phyloP scores from a whole-genome alignment of 352 stramenopile species.

The Globisporangium canariense region DNA sequence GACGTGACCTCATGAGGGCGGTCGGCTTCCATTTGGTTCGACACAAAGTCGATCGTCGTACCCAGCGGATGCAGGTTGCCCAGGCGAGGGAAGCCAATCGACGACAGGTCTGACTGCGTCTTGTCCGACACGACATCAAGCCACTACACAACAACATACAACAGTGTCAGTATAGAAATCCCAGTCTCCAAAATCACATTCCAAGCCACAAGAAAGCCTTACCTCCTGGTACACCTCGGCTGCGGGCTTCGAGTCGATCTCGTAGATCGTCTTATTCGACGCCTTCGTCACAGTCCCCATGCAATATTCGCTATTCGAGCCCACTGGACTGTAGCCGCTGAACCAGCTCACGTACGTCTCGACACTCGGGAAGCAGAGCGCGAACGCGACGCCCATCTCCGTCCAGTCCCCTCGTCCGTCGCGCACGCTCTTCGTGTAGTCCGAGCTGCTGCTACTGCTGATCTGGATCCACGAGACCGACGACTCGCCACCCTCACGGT shows the following conservation, averaged over 20 bases:
- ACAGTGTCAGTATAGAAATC: background rate
- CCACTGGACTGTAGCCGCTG: slow-evolving; percentile 79
- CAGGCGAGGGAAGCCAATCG: slow-evolving; percentile 76
- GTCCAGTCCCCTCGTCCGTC: slow-evolving; percentile 73
- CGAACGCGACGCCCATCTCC: slow-evolving; percentile 81
- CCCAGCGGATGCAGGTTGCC: slow-evolving; percentile 81
- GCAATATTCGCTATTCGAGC: slow-evolving; percentile 72
- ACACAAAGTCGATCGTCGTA: slow-evolving; percentile 77
- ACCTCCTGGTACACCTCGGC: slow-evolving; percentile 83
- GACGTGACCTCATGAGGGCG: slow-evolving; percentile 48
- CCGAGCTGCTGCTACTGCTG: slow-evolving; percentile 75
- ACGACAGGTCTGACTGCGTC: slow-evolving; percentile 62
- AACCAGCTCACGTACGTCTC: slow-evolving; percentile 88
- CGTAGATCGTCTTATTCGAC: slow-evolving; percentile 82
- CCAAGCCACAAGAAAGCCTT: slow-evolving; percentile 5
- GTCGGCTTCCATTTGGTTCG: slow-evolving; percentile 68
- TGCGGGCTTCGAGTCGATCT: slow-evolving; percentile 82
- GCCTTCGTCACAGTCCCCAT: slow-evolving; percentile 86
- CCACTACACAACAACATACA: slow-evolving; percentile 35
- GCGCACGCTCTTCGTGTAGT: slow-evolving; percentile 76
- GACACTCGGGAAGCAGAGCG: slow-evolving; percentile 80
- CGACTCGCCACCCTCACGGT: slow-evolving; percentile 54
- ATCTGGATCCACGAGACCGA: slow-evolving; percentile 86
- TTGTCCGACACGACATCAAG: slow-evolving; percentile 78
- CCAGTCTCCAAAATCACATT: background rate